These are phyloP conservation scores for Penicillium janthinellum DNA, from an alignment of 2,329 filamentous ascomycete species.

Conservation along the genomic window DNA sequence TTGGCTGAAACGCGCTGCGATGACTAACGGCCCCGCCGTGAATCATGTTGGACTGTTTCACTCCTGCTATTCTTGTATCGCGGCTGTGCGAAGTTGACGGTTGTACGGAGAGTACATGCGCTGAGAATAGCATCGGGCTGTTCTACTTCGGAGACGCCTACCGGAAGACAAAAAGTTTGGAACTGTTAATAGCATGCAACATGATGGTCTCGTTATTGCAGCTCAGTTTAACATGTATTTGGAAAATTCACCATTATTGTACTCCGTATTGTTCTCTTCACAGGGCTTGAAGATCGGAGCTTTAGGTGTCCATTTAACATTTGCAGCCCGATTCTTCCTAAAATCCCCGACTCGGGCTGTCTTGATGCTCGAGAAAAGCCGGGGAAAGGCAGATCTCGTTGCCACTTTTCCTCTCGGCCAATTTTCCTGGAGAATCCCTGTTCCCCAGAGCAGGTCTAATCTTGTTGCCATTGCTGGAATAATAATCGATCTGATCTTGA, in stretches of 20 bases:
- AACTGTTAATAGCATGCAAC: background rate
- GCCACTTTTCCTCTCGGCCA: conserved; percentile 19
- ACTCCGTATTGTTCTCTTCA: background rate
- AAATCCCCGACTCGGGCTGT: conserved; percentile 31
- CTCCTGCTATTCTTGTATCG: conserved; percentile 19
- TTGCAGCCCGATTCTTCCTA: conserved; percentile 29
- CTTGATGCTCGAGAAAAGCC: conserved; percentile 25
- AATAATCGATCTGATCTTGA: background rate
- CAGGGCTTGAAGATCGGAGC: conserved; percentile 29
- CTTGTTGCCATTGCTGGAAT: background rate
- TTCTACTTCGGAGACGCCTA: conserved; percentile 6
- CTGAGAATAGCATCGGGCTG: conserved; percentile 6
- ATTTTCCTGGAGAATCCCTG: conserved; percentile 23
- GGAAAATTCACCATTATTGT: background rate
- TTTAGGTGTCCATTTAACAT: conserved; percentile 13
- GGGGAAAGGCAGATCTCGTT: conserved; percentile 22
- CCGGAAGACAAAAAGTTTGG: background rate
- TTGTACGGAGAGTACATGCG: background rate
- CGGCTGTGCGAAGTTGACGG: background rate
- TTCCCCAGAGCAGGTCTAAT: conserved; percentile 3
- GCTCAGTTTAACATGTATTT: too few relatives aligned
- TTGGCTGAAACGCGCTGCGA: conserved; percentile 2
- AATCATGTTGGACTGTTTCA: conserved; percentile 6
- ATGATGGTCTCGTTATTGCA: background rate
- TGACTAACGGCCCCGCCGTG: conserved; percentile 8